phyloP scores from a whole-genome alignment of 345 rosid species.

The Lepidium sativum region DNA sequence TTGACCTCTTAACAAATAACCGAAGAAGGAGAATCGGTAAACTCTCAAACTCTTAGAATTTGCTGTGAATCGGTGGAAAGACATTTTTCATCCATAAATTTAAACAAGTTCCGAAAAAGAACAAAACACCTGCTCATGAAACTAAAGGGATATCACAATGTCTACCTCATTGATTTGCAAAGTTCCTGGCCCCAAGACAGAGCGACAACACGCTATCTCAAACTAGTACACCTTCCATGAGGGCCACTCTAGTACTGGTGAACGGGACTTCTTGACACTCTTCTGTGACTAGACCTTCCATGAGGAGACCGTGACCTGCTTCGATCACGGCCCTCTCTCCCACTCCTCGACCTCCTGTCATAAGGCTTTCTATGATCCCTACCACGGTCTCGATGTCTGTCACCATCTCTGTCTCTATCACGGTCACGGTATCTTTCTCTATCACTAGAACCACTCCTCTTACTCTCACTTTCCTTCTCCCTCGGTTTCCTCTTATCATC shows the following conservation, averaged over 20 bases:
- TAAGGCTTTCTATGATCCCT: constrained; percentile 46
- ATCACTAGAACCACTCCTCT: constrained; percentile 65
- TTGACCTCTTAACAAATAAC: constrained; percentile 53
- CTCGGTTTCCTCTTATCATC: constrained; percentile 65
- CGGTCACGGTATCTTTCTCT: constrained; percentile 56
- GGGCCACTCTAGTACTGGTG: constrained; percentile 56
- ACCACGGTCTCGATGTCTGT: constrained; percentile 44
- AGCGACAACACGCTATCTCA: constrained; percentile 27
- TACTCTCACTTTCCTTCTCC: constrained; percentile 60
- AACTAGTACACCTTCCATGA: constrained; percentile 47
- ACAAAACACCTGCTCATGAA: constrained; percentile 35
- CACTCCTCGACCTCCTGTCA: constrained; percentile 65
- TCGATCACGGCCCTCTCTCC: constrained; percentile 55
- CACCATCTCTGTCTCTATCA: constrained; percentile 54
- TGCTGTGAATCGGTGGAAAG: constrained; percentile 74
- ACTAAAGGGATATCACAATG: constrained; percentile 34
- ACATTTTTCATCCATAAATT: constrained; percentile 40
- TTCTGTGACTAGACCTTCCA: constrained; percentile 57
- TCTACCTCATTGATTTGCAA: constrained; percentile 78
- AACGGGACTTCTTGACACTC: constrained; percentile 69
- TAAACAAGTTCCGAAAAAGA: constrained; percentile 31
- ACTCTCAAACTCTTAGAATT: constrained; percentile 50
- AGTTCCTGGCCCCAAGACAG: constrained; percentile 47
- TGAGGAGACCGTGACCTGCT: constrained; percentile 87
- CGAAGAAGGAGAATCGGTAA: constrained; percentile 46